Evolutionary conservation across 805 yeast genomes (phyloP), one percentile per base, ranked within the genome.

Genomic region (Blastobotrys attinorum): DNA sequence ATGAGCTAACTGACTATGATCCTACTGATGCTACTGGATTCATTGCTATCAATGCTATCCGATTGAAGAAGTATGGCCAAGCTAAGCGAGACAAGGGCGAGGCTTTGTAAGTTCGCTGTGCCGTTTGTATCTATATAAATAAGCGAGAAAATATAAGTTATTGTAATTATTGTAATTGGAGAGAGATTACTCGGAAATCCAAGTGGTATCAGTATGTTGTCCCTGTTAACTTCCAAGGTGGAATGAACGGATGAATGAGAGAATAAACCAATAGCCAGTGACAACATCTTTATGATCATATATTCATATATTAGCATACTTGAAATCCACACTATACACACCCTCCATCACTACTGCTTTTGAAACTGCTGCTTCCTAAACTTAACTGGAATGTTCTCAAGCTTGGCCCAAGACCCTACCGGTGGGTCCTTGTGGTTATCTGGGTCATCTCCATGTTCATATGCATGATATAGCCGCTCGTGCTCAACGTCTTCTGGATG

Each of bases 1-100:
- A 92, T 69, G 98, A 92, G 72, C 80, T 92, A 61, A 88, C 97
- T 47, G 98, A 96, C 47, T 92, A 92, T 76, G 82, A 85, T 59
- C 98, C 98, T 52, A 88, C 84, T 65, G 97, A 90, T 66, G 87
- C 98, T 47, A 72, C 94, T 49, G 98, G 98, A 45, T 92, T 92
- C 77, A 92, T 92, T 68, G 86, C 96, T 55, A 95, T 92, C 57
- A 97, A 92, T 75, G 86, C 97, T 50, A 92, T 92, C 67, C 87
- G 98, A 76, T 85, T 90, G 66, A 92, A 92, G 77, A 92, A 92
- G 72, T 92, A 86, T 66, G 98, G 98, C 66, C 94, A 88, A 71
- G 76, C 92, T 60, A 95, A 88, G 65, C 81, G 85, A 70, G 89
- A 81, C 65, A 80, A 79, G 58, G 84, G 84, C 48, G 75, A 72